A percentile compares a stretch with the other conserved stretches of the same genome.
These are phyloP conservation scores for Fallopia convolvulus DNA, from an alignment of 148 eudicot genomes.

Conservation along the genomic window DNA sequence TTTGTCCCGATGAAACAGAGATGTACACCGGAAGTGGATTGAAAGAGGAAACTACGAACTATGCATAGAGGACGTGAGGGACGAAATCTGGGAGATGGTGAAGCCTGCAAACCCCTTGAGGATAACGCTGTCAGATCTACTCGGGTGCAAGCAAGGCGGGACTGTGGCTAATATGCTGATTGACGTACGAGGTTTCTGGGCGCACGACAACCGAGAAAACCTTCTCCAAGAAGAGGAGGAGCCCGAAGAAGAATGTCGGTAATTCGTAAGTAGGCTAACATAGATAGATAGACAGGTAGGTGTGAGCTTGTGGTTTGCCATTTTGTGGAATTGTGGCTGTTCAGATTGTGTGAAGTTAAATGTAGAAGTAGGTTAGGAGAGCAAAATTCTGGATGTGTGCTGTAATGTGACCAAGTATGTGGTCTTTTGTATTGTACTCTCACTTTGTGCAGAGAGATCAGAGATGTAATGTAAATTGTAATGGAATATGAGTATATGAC, in stretches of 20 bases:
- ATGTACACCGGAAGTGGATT: constrained; percentile 96
- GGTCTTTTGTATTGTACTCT: background rate
- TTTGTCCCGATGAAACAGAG: constrained; percentile 39
- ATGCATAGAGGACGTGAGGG: constrained; percentile 93
- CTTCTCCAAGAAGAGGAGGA: constrained; percentile 97
- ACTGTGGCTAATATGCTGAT: constrained; percentile 97
- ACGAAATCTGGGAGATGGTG: constrained; percentile 99
- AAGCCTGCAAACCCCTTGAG: constrained; percentile 78
- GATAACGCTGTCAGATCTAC: constrained; percentile 65
- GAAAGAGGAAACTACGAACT: constrained; percentile 96
- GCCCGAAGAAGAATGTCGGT: constrained; percentile 63
- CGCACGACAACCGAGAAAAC: constrained; percentile 95
- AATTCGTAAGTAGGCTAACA: background rate
- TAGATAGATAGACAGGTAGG: background rate
- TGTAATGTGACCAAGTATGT: background rate
- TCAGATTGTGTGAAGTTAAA: background rate
- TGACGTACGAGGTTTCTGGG: constrained; percentile 99
- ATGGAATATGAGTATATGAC: background rate
- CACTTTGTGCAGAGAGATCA: background rate
- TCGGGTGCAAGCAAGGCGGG: constrained; percentile 90
- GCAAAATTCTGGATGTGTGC: background rate
- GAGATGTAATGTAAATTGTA: constrained; percentile 3
- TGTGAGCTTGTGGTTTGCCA: background rate
- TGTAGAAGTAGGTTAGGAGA: background rate
- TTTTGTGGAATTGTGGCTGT: constrained; percentile 5